Evolutionary conservation across 2,329 filamentous ascomycete species (phyloP), one percentile per base, ranked within the genome.

Genomic region (Pseudogymnoascus verrucosus): DNA sequence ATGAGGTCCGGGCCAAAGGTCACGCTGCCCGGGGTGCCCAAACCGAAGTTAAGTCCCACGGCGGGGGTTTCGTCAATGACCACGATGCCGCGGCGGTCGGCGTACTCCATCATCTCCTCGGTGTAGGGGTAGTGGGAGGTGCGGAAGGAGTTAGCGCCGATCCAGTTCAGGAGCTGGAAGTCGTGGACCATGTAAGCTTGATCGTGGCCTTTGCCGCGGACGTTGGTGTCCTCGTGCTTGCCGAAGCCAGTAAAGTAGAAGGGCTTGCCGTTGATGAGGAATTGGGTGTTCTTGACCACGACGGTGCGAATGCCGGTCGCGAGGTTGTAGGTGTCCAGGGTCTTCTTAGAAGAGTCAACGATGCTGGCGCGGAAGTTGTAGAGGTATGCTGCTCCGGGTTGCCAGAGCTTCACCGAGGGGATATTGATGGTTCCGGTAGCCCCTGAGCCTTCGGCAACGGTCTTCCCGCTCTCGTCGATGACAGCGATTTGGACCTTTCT

Each of bases 241-340:
- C 71, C 71, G 21, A 72, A 73, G 12, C 71, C 71, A 1, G 67
- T 72, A 23, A 73, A 73, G 64, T 72, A 73, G 62, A 73, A 73
- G 0, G 70, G 69, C 10, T 68, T 67, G 23, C 60, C 64, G 59
- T 73, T 73, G 64, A 73, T 71, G 7, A 72, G 67, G 59, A 73
- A 70, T 23, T 68, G 62, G 5, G 65, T 63, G 0, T 68, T 67
- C 3, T 44, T 34, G 1, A 73, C 65, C 12, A 65, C 63, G 61
- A 72, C 59, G 1, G 70, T 67, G 3, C 71, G 67, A 1, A 71
- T 61, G 5, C 71, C 71, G 0, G 70, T 65, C 1, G 64, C 21
- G 1, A 72, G 34, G 14, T 67, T 64, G 39, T 73, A 73, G 4
- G 59, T 65, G 11, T 72, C 71, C 11, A 70, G 2, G 2, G 65